phyloP scores from a whole-genome alignment of 1,284 basidiomycete species.

The Flammula alnicola region DNA sequence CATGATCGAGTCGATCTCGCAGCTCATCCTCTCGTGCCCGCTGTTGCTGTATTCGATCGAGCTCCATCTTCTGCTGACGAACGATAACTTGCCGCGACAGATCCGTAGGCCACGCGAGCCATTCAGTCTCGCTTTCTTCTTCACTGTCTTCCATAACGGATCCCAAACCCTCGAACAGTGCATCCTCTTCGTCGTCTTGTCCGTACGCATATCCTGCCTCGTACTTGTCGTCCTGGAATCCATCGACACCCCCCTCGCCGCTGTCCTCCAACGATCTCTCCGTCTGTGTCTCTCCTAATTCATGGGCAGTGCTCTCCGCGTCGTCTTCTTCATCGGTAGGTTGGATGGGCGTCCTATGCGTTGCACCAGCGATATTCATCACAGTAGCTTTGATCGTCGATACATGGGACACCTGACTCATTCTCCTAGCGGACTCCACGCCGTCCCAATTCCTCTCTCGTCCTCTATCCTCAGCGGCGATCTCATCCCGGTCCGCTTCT shows the following conservation, averaged over 20 bases:
- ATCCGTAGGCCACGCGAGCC: slow-evolving; percentile 24
- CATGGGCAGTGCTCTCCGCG: not conserved
- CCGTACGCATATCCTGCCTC: slow-evolving; percentile 5
- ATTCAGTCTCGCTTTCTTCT: slow-evolving; percentile 22
- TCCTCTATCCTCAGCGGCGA: slow-evolving; percentile 2
- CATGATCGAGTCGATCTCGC: slow-evolving; percentile 3
- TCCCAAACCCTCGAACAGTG: slow-evolving; percentile 11
- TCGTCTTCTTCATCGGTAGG: not conserved
- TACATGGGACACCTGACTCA: slow-evolving; percentile 21
- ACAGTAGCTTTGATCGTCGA: slow-evolving; percentile 19
- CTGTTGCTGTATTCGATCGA: not conserved
- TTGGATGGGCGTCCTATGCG: not conserved
- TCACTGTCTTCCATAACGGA: slow-evolving; percentile 13
- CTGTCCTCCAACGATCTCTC: not conserved
- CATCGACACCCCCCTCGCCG: slow-evolving; percentile 4
- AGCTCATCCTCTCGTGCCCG: not conserved
- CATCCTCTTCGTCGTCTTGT: slow-evolving; percentile 12
- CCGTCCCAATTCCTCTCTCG: slow-evolving; percentile 1
- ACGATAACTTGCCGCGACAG: slow-evolving; percentile 14
- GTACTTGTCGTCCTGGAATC: slow-evolving; percentile 2
- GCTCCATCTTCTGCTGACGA: not conserved
- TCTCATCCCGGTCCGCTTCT: not conserved
- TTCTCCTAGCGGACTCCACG: slow-evolving; percentile 12
- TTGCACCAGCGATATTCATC: not conserved
- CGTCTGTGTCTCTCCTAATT: not conserved